A percentile compares a stretch with the other conserved stretches of the same genome.
phyloP scores from a whole-genome alignment of 495 filamentous ascomycete species.

The Penicillium manginii region DNA sequence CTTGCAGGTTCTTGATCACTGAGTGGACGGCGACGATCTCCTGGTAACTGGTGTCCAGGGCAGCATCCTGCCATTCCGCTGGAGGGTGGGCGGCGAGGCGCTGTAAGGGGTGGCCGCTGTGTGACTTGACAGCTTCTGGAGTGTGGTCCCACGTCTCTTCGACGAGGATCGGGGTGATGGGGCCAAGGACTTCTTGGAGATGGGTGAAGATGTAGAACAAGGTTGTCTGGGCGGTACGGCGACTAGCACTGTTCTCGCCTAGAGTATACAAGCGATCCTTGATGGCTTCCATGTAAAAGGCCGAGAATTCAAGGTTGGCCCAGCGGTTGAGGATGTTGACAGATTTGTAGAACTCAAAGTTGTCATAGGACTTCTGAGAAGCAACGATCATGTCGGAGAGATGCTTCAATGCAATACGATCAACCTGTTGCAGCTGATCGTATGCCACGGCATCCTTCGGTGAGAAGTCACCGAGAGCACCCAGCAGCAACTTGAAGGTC shows the following conservation, averaged over 20 bases:
- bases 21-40: constrained; percentile 57
- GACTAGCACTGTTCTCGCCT: constrained; percentile 55
- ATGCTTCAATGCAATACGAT: constrained; percentile 78
- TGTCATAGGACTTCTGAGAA: constrained; percentile 64
- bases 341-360: constrained; percentile 83
- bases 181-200: constrained; percentile 75
- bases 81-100: constrained; percentile 36
- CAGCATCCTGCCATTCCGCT: constrained; percentile 41
- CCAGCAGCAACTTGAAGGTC: constrained; percentile 85
- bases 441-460: constrained; percentile 42
- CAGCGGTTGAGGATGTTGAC: constrained; percentile 74
- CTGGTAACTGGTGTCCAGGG: constrained; percentile 57
- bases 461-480: constrained; percentile 69
- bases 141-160: constrained; percentile 86
- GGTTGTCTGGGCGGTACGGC: constrained; percentile 65
- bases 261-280: constrained; percentile 92
- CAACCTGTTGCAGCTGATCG: constrained; percentile 53
- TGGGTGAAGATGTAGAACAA: constrained; percentile 69
- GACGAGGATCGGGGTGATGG: constrained; percentile 81
- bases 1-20: constrained; percentile 71
- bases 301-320: constrained; percentile 79
- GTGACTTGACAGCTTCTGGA: constrained; percentile 62
- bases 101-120: constrained; percentile 47
- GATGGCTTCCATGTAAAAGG: constrained; percentile 89
- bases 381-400: constrained; percentile 62